A percentile compares a stretch with the other conserved stretches of the same genome.
phyloP scores from a whole-genome alignment of 2,329 filamentous ascomycete genomes.

The Colletotrichum brevisporum region DNA sequence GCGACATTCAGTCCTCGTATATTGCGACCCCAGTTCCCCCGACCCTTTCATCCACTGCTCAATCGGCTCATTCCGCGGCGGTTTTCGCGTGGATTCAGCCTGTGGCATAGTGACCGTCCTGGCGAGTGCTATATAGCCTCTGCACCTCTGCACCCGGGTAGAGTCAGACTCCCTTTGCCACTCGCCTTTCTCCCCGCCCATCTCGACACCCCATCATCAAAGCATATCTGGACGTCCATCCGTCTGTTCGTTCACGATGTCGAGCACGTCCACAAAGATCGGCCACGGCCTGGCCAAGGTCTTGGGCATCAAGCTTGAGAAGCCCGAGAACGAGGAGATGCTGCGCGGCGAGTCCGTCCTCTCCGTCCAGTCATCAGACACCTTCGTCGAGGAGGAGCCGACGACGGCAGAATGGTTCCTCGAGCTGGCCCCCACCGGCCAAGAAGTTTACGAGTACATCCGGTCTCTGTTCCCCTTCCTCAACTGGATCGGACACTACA shows the following conservation, averaged over 20 bases:
- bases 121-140: slow-evolving; percentile 32
- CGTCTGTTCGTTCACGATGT: slow-evolving; percentile 48
- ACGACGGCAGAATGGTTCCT: slow-evolving; percentile 80
- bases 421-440: slow-evolving; percentile 71
- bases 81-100: background rate
- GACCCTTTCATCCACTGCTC: slow-evolving; percentile 12
- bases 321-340: slow-evolving; percentile 76
- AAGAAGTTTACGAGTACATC: slow-evolving; percentile 72
- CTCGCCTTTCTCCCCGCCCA: slow-evolving; percentile 3
- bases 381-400: slow-evolving; percentile 87
- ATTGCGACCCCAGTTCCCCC: slow-evolving; percentile 10
- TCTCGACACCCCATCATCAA: background rate
- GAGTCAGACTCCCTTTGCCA: background rate
- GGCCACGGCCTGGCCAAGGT: slow-evolving; percentile 83
- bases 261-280: slow-evolving; percentile 65
- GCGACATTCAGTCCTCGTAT: slow-evolving; percentile 28
- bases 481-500: slow-evolving; percentile 92
- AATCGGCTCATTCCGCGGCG: slow-evolving; percentile 21
- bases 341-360: slow-evolving; percentile 85
- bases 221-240: background rate
- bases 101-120: slow-evolving; percentile 24
- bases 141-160: slow-evolving; percentile 9
- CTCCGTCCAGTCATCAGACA: slow-evolving; percentile 79
- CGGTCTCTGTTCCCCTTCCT: slow-evolving; percentile 87
- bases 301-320: slow-evolving; percentile 85